phyloP scores from a whole-genome alignment of 2,329 filamentous ascomycete species.

The Aspergillus tanneri region DNA sequence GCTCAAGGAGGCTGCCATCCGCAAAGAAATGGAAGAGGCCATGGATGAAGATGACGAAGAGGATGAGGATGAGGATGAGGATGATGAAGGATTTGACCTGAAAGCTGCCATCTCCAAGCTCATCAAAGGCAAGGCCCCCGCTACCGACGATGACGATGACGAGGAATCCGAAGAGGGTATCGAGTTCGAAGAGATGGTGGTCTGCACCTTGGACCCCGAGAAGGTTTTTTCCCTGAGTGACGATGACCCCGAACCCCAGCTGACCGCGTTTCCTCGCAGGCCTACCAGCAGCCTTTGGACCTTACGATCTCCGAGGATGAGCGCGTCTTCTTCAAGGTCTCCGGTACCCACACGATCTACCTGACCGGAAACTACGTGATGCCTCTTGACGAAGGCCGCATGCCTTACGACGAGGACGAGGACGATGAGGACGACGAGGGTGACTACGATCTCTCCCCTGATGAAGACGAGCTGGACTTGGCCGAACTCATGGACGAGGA shows the following conservation, averaged over 20 bases:
- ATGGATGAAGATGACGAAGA: slow-evolving; percentile 56
- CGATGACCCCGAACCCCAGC: no score
- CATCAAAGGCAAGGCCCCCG: slow-evolving; percentile 69
- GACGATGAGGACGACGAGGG: slow-evolving; percentile 61
- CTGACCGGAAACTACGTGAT: slow-evolving; percentile 96
- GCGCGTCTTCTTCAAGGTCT: slow-evolving; percentile 87
- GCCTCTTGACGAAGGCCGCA: slow-evolving; percentile 56
- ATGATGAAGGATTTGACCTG: slow-evolving; percentile 62
- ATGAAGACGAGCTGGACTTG: slow-evolving; percentile 71
- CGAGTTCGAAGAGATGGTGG: slow-evolving; percentile 82
- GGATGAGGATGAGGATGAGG: slow-evolving; percentile 69
- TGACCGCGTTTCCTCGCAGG: slow-evolving; percentile 52
- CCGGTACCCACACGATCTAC: slow-evolving; percentile 84
- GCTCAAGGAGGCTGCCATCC: slow-evolving; percentile 73
- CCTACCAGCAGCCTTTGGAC: slow-evolving; percentile 93
- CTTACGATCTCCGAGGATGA: slow-evolving; percentile 88
- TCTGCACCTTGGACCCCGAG: slow-evolving; percentile 93
- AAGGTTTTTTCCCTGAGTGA: slow-evolving; percentile 60
- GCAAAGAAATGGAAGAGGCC: slow-evolving; percentile 73
- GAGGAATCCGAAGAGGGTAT: slow-evolving; percentile 58
- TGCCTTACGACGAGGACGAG: slow-evolving; percentile 53
- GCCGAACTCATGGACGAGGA: slow-evolving; percentile 53
- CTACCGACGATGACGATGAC: slow-evolving; percentile 61
- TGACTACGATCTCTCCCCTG: slow-evolving; percentile 78
- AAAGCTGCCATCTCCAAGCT: slow-evolving; percentile 54